phyloP scores from a whole-genome alignment of 345 rosid genomes.

The Turritis glabra region DNA sequence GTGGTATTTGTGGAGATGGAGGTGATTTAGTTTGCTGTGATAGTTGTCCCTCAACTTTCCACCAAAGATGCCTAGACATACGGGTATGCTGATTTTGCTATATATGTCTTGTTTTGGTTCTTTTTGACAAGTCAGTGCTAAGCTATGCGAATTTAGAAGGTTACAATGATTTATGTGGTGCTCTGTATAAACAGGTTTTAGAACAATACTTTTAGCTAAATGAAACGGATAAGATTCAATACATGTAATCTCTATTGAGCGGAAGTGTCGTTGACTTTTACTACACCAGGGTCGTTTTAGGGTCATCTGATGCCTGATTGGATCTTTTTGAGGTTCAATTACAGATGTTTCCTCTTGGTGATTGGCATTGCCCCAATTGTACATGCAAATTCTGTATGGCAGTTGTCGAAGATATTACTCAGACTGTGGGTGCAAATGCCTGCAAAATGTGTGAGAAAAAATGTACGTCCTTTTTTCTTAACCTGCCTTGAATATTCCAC shows the following conservation, averaged over 20 bases:
- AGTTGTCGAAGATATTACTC: slow-evolving; percentile 37
- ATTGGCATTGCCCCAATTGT: slow-evolving; percentile 88
- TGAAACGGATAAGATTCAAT: slow-evolving; percentile 10
- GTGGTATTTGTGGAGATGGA: slow-evolving; percentile 94
- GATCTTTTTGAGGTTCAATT: slow-evolving; percentile 35
- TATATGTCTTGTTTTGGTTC: neutral
- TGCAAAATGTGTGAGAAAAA: slow-evolving; percentile 76
- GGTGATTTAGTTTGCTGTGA: slow-evolving; percentile 92
- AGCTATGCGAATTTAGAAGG: neutral
- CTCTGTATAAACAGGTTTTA: neutral
- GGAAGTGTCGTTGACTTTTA: slow-evolving; percentile 8
- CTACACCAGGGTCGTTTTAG: slow-evolving; percentile 14
- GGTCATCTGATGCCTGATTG: slow-evolving; percentile 21
- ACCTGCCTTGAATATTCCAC: slow-evolving; percentile 5
- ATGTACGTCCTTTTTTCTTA: slow-evolving; percentile 47
- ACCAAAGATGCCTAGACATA: slow-evolving; percentile 75
- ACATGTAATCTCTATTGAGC: neutral
- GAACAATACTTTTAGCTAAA: neutral
- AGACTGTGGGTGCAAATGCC: slow-evolving; percentile 39
- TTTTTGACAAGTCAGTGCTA: neutral
- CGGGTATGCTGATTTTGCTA: slow-evolving; percentile 42
- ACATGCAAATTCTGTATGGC: slow-evolving; percentile 78
- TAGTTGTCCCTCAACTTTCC: slow-evolving; percentile 87
- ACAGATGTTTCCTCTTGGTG: slow-evolving; percentile 81
- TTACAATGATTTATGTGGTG: neutral